Conservation (phyloP, 2,329 filamentous ascomycete genomes). For the Exophiala sp. region DNA sequence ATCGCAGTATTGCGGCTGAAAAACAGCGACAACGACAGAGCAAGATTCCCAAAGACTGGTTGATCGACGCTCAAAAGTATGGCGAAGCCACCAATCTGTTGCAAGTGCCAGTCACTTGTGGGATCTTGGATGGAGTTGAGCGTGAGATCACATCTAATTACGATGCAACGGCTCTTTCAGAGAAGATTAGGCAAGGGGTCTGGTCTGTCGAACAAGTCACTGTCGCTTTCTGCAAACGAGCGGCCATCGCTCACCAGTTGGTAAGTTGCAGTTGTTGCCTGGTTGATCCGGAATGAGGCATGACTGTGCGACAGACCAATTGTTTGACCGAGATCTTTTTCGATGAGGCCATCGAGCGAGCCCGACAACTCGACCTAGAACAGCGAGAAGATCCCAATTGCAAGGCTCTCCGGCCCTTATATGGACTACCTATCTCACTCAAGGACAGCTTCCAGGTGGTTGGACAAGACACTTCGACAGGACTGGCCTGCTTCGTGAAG, state of each 20-base stretch:
- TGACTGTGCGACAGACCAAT: constrained; percentile 9
- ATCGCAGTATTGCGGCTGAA: constrained; percentile 13
- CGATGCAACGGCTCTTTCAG: constrained; percentile 41
- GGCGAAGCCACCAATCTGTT: constrained; percentile 31
- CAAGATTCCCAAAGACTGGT: constrained; percentile 30
- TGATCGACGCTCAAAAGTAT: constrained; percentile 14
- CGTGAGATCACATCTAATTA: constrained; percentile 47
- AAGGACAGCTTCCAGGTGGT: constrained; percentile 30
- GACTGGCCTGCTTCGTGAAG: constrained; percentile 28
- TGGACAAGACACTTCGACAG: constrained; percentile 32
- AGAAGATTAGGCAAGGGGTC: constrained; percentile 29
- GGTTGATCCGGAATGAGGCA: too few relatives aligned
- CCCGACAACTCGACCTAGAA: constrained; percentile 59
- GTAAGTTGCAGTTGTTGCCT: constrained; percentile 35
- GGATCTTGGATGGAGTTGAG: constrained; percentile 44
- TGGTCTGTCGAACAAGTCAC: constrained; percentile 32
- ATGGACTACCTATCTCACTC: constrained; percentile 21
- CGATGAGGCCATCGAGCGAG: constrained; percentile 42
- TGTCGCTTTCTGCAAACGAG: constrained; percentile 41
- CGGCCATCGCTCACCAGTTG: constrained; percentile 40
- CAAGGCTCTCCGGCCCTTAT: constrained; percentile 33
- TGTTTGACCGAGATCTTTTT: constrained; percentile 46
- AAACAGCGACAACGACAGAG: constrained; percentile 16
- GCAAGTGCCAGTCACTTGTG: constrained; percentile 38
- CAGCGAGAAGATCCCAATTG: constrained; percentile 48